Percentiles rank a stretch among this genome's conserved stretches.
Evolutionary conservation across 441 rosid genomes (phyloP).

Genomic region (Geranium incanum): DNA sequence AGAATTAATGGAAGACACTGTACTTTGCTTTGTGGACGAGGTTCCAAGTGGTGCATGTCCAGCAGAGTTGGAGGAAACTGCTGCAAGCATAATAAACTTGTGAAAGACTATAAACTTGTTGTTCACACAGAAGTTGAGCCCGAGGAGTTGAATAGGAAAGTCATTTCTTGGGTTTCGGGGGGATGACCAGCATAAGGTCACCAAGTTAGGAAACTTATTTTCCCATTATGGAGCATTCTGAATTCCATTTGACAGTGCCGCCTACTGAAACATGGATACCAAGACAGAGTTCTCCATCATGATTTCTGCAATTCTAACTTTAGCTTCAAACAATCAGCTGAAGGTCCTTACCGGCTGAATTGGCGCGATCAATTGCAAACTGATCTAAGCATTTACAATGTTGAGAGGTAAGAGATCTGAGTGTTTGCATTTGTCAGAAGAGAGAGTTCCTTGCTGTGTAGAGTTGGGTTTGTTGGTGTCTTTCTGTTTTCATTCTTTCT

Average conservation of each 20-base stretch:
- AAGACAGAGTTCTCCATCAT: too few species aligned
- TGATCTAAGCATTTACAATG: too few species aligned
- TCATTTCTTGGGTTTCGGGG: constrained; percentile 11
- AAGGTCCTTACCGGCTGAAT: too few species aligned
- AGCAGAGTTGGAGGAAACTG: constrained; percentile 22
- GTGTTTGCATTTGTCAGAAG: too few species aligned
- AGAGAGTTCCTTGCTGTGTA: too few species aligned
- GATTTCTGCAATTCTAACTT: too few species aligned
- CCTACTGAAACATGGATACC: too few species aligned
- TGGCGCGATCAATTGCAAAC: too few species aligned
- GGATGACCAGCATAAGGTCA: constrained; percentile 9
- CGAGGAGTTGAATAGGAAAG: constrained; percentile 17
- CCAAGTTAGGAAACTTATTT: constrained; percentile 1
- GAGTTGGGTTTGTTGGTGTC: too few species aligned
- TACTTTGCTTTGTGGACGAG: constrained; percentile 25
- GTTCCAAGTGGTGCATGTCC: constrained; percentile 20
- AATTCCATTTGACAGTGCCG: constrained; percentile 11
- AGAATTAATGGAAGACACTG: constrained; percentile 55
- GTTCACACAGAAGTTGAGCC: constrained; percentile 18
- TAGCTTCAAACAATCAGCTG: too few species aligned
- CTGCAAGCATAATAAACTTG: constrained; percentile 14
- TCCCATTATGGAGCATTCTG: constrained; percentile 3
- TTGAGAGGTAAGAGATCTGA: too few species aligned
- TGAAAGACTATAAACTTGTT: constrained; percentile 17
- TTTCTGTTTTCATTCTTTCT: too few species aligned